Evolutionary conservation across 352 stramenopile species (phyloP).

Genomic region (Pythium folliculosum): DNA sequence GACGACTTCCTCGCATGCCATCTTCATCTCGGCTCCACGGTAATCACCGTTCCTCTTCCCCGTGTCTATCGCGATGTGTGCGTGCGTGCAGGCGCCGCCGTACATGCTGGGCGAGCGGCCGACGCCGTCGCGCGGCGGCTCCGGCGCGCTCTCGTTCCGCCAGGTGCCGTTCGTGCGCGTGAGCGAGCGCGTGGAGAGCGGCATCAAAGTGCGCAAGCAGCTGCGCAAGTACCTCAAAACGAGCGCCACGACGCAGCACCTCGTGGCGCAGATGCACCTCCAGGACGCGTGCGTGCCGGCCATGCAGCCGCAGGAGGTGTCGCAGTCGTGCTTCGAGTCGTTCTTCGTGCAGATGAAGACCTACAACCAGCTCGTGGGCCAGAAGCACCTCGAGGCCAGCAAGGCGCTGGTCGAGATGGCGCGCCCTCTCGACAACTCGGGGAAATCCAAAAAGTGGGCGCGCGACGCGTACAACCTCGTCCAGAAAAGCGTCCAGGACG

Average conservation of each 20-base stretch:
- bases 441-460: constrained; percentile 72
- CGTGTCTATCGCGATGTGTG: constrained; percentile 20
- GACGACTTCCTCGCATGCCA: background rate
- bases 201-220: constrained; percentile 81
- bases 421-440: constrained; percentile 72
- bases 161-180: constrained; percentile 84
- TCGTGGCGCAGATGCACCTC: constrained; percentile 79
- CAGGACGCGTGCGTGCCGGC: constrained; percentile 72
- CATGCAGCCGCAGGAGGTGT: constrained; percentile 81
- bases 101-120: constrained; percentile 84
- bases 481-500: constrained; percentile 76
- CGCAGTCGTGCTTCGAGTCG: constrained; percentile 75
- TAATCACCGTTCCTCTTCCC: too few relatives aligned
- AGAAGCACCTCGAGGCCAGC: constrained; percentile 73
- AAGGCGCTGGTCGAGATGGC: constrained; percentile 82
- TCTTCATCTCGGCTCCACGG: background rate
- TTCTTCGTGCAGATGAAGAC: constrained; percentile 78
- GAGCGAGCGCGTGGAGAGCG: constrained; percentile 76
- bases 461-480: constrained; percentile 80
- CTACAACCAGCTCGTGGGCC: constrained; percentile 80
- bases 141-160: constrained; percentile 59
- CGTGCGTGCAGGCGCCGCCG: constrained; percentile 51
- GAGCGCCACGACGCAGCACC: constrained; percentile 71
- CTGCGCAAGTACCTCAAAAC: constrained; percentile 84
- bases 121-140: constrained; percentile 52